Conservation (phyloP, 2,329 filamentous ascomycete species). For the Ceratocystis cacaofunesta region DNA sequence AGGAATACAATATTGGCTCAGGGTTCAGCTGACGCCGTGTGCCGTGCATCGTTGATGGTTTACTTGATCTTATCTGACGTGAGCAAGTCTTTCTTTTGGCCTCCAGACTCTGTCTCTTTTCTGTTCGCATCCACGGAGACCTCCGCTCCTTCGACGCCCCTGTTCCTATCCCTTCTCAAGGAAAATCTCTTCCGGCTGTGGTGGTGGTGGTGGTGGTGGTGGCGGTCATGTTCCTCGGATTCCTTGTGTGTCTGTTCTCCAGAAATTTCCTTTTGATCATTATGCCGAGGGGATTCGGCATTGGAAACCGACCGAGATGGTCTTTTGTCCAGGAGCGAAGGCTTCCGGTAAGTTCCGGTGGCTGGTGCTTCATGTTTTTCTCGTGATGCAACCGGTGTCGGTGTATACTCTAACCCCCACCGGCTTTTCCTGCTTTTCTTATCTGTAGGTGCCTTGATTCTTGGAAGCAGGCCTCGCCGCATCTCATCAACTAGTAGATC, state of each 20-base stretch:
- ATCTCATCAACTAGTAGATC: slow-evolving; percentile 28
- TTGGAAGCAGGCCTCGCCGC: slow-evolving; percentile 6
- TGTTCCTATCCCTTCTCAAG: slow-evolving; percentile 10
- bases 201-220: slow-evolving; percentile 1
- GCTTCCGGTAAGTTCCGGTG: not conserved
- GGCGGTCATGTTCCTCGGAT: not conserved
- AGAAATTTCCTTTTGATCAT: not conserved
- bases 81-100: not conserved
- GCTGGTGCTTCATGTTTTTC: not conserved
- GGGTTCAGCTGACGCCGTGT: slow-evolving; percentile 7
- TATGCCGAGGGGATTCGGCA: not conserved
- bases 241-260: not conserved
- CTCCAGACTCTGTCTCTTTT: not conserved
- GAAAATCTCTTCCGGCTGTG: slow-evolving; percentile 11
- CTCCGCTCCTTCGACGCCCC: not conserved
- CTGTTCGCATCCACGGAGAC: not conserved
- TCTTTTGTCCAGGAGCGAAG: not conserved
- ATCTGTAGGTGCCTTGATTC: not conserved
- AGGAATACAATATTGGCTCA: slow-evolving; percentile 19
- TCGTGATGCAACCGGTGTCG: not conserved
- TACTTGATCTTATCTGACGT: slow-evolving; percentile 55
- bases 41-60: slow-evolving; percentile 19
- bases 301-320: not conserved
- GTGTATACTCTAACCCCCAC: slow-evolving; percentile 7
- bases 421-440: slow-evolving; percentile 3